These are phyloP conservation scores for Adansonia gregorii DNA, from an alignment of 441 rosid species.

Conservation along the genomic window DNA sequence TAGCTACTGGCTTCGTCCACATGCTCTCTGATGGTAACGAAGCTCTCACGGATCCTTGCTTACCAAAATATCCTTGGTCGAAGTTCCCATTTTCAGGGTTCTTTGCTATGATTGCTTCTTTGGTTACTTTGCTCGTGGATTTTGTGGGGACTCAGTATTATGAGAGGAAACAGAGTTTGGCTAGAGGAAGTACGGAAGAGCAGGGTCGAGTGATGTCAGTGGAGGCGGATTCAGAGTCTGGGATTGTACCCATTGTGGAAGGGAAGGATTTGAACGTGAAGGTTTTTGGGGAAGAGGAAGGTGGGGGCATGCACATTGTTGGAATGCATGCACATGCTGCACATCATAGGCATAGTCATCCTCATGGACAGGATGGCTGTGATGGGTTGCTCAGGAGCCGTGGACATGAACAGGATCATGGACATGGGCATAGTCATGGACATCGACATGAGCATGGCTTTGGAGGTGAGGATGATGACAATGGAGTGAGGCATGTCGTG, in stretches of 20 bases:
- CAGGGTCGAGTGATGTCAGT: slow-evolving; percentile 42
- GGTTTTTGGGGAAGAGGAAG: slow-evolving; percentile 86
- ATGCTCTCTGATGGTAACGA: slow-evolving; percentile 70
- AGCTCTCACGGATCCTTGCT: slow-evolving; percentile 65
- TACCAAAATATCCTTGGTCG: slow-evolving; percentile 75
- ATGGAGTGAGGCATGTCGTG: slow-evolving; percentile 72
- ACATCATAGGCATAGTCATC: slow-evolving; percentile 78
- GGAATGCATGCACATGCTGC: slow-evolving; percentile 91
- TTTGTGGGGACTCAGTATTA: slow-evolving; percentile 84
- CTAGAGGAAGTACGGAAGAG: slow-evolving; percentile 43
- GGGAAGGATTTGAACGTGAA: slow-evolving; percentile 36
- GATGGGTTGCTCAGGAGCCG: slow-evolving; percentile 46
- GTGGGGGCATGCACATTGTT: slow-evolving; percentile 83
- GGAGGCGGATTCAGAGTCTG: slow-evolving; percentile 44
- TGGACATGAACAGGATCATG: slow-evolving; percentile 37
- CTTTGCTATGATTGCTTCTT: slow-evolving; percentile 79
- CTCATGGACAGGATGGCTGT: slow-evolving; percentile 65
- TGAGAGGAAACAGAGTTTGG: slow-evolving; percentile 69
- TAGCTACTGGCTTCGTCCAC: slow-evolving; percentile 93
- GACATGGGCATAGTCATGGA: slow-evolving; percentile 30
- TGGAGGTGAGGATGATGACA: slow-evolving; percentile 50
- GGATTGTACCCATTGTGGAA: slow-evolving; percentile 29
- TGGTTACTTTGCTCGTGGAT: slow-evolving; percentile 75
- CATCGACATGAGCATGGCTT: slow-evolving; percentile 39
- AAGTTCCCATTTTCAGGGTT: slow-evolving; percentile 85